A percentile compares a stretch with the other conserved stretches of the same genome.
Conservation (phyloP, 148 eudicot genomes). For the Diospyros kaki region DNA sequence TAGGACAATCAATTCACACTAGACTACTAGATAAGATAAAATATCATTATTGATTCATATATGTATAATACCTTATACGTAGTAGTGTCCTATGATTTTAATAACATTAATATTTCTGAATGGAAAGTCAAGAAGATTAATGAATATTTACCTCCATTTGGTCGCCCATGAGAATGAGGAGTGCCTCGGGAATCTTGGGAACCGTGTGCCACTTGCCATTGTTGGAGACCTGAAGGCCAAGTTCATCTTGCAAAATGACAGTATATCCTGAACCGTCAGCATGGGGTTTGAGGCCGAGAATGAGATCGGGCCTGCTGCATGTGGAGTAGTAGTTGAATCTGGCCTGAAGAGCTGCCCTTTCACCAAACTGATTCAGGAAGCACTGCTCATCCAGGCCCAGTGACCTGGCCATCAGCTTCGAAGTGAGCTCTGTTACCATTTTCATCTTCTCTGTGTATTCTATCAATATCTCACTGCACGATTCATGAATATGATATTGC, state of each 20-base stretch:
- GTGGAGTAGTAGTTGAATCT: slow-evolving; percentile 45
- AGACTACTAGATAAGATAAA: no score
- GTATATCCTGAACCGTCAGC: slow-evolving; percentile 46
- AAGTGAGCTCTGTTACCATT: slow-evolving; percentile 19
- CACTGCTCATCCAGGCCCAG: slow-evolving; percentile 38
- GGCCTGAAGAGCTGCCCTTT: slow-evolving; percentile 22
- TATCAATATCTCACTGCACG: slow-evolving; percentile 25
- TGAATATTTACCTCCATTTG: slow-evolving; percentile 43
- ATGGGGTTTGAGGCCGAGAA: slow-evolving; percentile 50
- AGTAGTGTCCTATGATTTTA: no score
- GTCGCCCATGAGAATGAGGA: slow-evolving; percentile 39
- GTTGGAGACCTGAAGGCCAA: slow-evolving; percentile 34
- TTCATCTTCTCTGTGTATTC: slow-evolving; percentile 30
- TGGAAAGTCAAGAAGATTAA: no score
- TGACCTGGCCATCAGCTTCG: slow-evolving; percentile 40
- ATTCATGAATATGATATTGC: no score
- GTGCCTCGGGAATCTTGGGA: slow-evolving; percentile 28
- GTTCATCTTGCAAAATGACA: slow-evolving; percentile 33
- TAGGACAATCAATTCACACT: no score
- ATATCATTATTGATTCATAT: no score
- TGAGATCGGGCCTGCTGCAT: slow-evolving; percentile 42
- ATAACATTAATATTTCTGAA: no score
- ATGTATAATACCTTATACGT: no score
- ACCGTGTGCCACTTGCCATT: slow-evolving; percentile 37
- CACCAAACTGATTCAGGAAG: slow-evolving; percentile 41